Evolutionary conservation across 805 yeast genomes (phyloP).

Genomic region (Cyberlindnera subsufficiens): DNA sequence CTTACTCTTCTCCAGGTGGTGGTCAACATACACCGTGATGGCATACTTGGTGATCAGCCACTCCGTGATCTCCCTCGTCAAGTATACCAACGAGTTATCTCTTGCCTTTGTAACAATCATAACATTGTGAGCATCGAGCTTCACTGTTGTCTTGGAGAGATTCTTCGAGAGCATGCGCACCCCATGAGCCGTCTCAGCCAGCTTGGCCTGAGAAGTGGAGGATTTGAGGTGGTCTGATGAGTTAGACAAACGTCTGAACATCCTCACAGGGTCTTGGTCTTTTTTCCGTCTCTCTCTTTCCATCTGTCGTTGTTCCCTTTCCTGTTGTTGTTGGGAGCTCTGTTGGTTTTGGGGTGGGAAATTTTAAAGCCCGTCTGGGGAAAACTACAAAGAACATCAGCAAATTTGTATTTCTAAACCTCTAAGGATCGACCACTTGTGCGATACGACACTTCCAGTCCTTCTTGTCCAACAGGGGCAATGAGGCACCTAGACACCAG

Average conservation of each 20-base stretch:
- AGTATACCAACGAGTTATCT: slow-evolving; percentile 68
- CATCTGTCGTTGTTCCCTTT: neutral
- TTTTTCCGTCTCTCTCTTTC: slow-evolving; percentile 1
- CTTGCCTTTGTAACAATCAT: slow-evolving; percentile 88
- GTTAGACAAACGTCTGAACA: slow-evolving; percentile 20
- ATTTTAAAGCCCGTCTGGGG: neutral
- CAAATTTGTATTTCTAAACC: neutral
- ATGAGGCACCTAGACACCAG: slow-evolving; percentile 98
- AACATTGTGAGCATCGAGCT: slow-evolving; percentile 61
- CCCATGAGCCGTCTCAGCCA: slow-evolving; percentile 78
- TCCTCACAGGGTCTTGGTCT: slow-evolving; percentile 16
- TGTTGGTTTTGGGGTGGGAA: neutral
- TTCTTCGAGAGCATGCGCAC: slow-evolving; percentile 72
- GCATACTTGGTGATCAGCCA: slow-evolving; percentile 52
- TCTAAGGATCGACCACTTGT: slow-evolving; percentile 9
- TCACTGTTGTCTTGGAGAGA: slow-evolving; percentile 63
- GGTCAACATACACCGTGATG: slow-evolving; percentile 66
- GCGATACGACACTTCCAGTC: slow-evolving; percentile 61
- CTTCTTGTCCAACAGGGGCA: slow-evolving; percentile 71
- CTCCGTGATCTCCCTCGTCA: slow-evolving; percentile 74
- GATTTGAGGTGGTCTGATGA: slow-evolving; percentile 40
- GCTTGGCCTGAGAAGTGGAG: slow-evolving; percentile 64
- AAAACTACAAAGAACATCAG: neutral
- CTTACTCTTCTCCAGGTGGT: slow-evolving; percentile 51
- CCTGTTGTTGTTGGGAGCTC: neutral